Base-by-base conservation (phyloP, 2,329 filamentous ascomycete species). In the Penicillium sp. region DNA sequence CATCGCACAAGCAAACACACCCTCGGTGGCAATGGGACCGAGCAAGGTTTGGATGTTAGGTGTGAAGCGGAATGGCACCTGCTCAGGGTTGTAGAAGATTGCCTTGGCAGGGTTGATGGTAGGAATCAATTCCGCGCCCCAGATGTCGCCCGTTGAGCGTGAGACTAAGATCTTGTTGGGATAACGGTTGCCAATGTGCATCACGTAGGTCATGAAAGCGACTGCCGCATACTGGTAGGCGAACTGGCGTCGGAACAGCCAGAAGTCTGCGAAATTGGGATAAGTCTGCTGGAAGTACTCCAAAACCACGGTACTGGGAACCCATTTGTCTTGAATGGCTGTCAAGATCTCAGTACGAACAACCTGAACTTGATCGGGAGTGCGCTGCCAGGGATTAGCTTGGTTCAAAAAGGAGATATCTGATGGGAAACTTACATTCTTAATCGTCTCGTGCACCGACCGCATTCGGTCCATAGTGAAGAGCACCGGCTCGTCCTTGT, bases 191-290 rank as follows among this genome's bases (percentile, higher is more conserved):
- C 93, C 91, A 87, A 99, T 98, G 78, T 93, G 93, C 79, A 99
- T 89, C 57, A 97, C 89, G 72, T 98, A 99, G 4, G 95, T 98
- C 90, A 99, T 96, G 79, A 99, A 99, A 1, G 95, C 96, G 62
- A 98, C 84, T 1, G 93, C 87, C 21, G 95, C 93, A 60, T 96
- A 88, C 77, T 99, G 95, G 80, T 98, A 97, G 22, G 91, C 90
- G 78, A 99, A 96, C 64, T 96, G 93, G 57, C 93, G 88, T 57
- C 95, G 90, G 90, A 99, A 99, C 56, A 99, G 85, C 92, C 93
- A 99, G 81, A 98, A 97, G 68, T 97, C 93, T 46, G 90, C 86
- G 75, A 91, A 99, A 61, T 90, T 89, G 29, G 92, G 90, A 77
- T 95, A 98, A 5, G 87, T 90, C 64, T 84, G 82, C 71, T 93